These are phyloP conservation scores for Blepharisma stoltei DNA, from an alignment of 73 alveolate genomes.

Conservation along the genomic window DNA sequence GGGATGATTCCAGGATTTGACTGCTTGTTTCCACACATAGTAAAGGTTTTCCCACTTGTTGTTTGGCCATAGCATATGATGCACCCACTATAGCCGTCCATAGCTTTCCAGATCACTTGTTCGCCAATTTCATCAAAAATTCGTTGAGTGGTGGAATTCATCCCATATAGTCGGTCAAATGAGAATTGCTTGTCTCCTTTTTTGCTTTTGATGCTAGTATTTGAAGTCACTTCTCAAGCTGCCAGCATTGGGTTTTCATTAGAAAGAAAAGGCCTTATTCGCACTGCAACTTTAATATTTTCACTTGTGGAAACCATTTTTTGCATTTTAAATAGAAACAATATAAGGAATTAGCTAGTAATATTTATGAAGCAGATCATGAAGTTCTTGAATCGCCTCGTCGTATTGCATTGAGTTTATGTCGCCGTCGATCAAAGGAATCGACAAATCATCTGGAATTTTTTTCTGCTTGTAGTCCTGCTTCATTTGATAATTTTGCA, in stretches of 20 bases:
- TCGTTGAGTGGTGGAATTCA: conserved; percentile 22
- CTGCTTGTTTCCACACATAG: conserved; percentile 87
- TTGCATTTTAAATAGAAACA: too few relatives aligned
- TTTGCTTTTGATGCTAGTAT: background rate
- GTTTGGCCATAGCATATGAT: conserved; percentile 94
- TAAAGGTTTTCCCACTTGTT: conserved; percentile 94
- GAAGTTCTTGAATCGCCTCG: conserved; percentile 24
- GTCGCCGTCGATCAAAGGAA: background rate
- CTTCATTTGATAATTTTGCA: too few relatives aligned
- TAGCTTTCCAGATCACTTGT: conserved; percentile 45
- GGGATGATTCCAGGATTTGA: conserved; percentile 46
- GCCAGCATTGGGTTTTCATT: background rate
- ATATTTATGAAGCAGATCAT: conserved; percentile 6
- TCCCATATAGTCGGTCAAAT: background rate
- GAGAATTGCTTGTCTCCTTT: background rate
- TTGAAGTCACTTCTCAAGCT: background rate
- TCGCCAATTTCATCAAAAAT: conserved; percentile 21
- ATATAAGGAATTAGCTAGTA: too few relatives aligned
- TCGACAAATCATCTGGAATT: too few relatives aligned
- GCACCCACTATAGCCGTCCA: conserved; percentile 92
- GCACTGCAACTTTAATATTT: conserved; percentile 16
- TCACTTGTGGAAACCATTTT: background rate
- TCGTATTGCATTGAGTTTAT: background rate
- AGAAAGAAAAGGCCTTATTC: conserved; percentile 8
- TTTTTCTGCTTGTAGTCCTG: too few relatives aligned